phyloP scores from a whole-genome alignment of 768 basidiomycete species.

The Tulasnella sp. region DNA sequence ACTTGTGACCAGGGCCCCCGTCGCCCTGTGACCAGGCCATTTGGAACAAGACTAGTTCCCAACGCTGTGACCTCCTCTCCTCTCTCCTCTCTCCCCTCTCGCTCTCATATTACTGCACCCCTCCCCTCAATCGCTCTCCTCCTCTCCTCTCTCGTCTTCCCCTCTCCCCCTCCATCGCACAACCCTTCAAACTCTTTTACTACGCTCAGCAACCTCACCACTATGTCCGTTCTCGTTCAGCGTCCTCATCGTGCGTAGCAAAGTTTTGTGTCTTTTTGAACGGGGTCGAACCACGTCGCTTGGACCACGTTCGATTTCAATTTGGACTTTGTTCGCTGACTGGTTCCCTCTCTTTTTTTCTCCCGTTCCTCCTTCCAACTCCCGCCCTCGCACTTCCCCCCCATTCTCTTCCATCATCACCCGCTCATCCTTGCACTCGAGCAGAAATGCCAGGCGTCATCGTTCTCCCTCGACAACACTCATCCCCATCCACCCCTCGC shows the following conservation, averaged over 20 bases:
- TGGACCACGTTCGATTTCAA: slow-evolving; percentile 14
- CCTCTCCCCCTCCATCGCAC: not conserved
- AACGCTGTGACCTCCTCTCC: not conserved
- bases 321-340: slow-evolving; percentile 17
- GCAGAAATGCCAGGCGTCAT: slow-evolving; percentile 27
- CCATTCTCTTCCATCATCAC: not conserved
- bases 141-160: not conserved
- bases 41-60: slow-evolving; percentile 9
- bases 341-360: not conserved
- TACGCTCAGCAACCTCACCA: slow-evolving; percentile 7
- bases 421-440: not conserved
- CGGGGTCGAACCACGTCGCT: not conserved
- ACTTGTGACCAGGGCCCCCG: not conserved
- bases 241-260: slow-evolving; percentile 25
- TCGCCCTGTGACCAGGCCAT: not conserved
- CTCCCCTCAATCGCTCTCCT: not conserved
- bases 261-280: not conserved
- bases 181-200: not conserved
- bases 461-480: not conserved
- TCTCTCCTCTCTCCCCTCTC: slow-evolving; percentile 3
- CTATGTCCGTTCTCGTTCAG: slow-evolving; percentile 28
- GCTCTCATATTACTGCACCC: slow-evolving; percentile 4
- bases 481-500: not conserved
- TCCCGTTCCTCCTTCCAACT: not conserved
- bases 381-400: not conserved